Evolutionary conservation across 2,329 filamentous ascomycete species (phyloP).

Genomic region (Penicillium griseofulvum): DNA sequence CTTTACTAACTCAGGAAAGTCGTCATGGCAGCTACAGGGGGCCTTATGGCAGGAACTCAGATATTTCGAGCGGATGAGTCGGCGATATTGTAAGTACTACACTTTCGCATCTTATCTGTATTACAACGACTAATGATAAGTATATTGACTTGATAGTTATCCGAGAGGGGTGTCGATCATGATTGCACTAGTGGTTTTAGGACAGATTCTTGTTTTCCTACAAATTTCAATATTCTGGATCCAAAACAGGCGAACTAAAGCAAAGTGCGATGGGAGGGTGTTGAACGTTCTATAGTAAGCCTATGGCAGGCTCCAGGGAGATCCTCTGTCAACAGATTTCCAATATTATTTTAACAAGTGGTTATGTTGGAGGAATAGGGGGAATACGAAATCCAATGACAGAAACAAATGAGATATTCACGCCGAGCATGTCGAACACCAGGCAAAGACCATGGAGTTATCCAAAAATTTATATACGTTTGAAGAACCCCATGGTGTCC

Average conservation of each 20-base stretch:
- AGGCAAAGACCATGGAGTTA: not conserved
- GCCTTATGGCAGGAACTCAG: constrained; percentile 53
- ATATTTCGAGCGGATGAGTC: constrained; percentile 49
- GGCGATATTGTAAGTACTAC: constrained; percentile 31
- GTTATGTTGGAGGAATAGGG: too few relatives aligned
- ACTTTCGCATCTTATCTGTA: not conserved
- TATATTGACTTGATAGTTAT: constrained; percentile 33
- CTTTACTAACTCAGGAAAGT: constrained; percentile 13
- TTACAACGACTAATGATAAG: not conserved
- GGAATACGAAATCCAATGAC: not conserved
- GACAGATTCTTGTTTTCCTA: constrained; percentile 41
- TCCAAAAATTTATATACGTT: not conserved
- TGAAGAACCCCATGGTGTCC: not conserved
- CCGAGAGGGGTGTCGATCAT: constrained; percentile 46
- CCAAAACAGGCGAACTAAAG: not conserved
- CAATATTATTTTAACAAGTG: not conserved
- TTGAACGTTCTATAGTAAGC: not conserved
- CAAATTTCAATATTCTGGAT: constrained; percentile 28
- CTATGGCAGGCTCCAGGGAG: not conserved
- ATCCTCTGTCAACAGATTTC: not conserved
- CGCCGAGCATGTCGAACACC: not conserved
- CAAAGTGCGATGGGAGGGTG: too few relatives aligned
- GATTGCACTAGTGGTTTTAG: constrained; percentile 47
- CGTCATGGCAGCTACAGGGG: constrained; percentile 53
- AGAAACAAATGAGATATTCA: not conserved